These are phyloP conservation scores for Sistotremastrum suecicum DNA, from an alignment of 768 basidiomycete species.

Conservation along the genomic window DNA sequence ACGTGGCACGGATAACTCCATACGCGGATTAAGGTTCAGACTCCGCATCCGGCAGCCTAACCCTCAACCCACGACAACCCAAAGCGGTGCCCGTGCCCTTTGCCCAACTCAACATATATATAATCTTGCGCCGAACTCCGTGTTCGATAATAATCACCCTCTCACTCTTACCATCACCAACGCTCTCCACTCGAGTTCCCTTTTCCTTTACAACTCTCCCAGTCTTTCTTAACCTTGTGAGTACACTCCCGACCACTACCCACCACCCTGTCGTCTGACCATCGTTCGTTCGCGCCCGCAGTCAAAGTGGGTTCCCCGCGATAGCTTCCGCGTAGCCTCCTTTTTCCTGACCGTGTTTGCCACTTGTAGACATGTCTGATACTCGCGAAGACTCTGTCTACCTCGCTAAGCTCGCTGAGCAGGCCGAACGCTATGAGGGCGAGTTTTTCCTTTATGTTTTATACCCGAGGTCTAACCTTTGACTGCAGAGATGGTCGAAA, in stretches of 20 bases:
- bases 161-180: not conserved
- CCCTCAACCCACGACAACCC: no score
- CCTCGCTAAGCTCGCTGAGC: conserved; percentile 99
- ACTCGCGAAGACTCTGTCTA: conserved; percentile 95
- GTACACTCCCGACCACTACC: not conserved
- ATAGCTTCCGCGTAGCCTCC: not conserved
- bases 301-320: not conserved
- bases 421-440: conserved; percentile 99
- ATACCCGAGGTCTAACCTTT: conserved; percentile 7
- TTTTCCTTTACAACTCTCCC: not conserved
- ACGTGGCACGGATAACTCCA: no score
- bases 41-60: no score
- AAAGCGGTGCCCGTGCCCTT: not conserved
- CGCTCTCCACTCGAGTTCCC: not conserved
- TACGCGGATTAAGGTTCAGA: no score
- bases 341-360: not conserved
- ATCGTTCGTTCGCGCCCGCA: not conserved
- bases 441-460: conserved; percentile 11
- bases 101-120: conserved; percentile 5
- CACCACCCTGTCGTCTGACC: not conserved
- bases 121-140: conserved; percentile 3
- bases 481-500: conserved; percentile 84
- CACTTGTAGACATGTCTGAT: conserved; percentile 39
- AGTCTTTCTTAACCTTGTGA: not conserved
- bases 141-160: not conserved